These are phyloP conservation scores for Lachancea lanzarotensis DNA, from an alignment of 805 yeast genomes.

Conservation along the genomic window DNA sequence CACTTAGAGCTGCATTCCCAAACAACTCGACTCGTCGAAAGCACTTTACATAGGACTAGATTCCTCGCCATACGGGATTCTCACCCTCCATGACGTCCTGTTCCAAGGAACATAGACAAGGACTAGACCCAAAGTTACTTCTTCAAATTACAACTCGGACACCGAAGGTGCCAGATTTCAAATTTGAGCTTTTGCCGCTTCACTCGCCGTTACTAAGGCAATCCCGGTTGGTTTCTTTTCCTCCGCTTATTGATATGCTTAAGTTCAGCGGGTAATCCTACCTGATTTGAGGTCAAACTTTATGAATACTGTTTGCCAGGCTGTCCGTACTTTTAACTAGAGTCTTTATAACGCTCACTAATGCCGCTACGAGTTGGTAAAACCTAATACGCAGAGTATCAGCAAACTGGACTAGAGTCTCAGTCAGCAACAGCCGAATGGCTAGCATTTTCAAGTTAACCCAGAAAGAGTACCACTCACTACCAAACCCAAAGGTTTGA, in stretches of 20 bases:
- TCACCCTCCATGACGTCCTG: slow-evolving; percentile 40
- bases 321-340: slow-evolving; percentile 8
- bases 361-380: slow-evolving; percentile 18
- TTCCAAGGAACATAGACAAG: slow-evolving; percentile 36
- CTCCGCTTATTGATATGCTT: slow-evolving; percentile 42
- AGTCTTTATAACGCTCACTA: slow-evolving; percentile 11
- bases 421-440: slow-evolving; percentile 18
- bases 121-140: slow-evolving; percentile 30
- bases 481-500: slow-evolving; percentile 31
- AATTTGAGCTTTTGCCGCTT: slow-evolving; percentile 37
- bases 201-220: slow-evolving; percentile 42
- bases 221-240: slow-evolving; percentile 42
- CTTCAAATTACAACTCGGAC: slow-evolving; percentile 38
- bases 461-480: slow-evolving; percentile 30
- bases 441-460: slow-evolving; percentile 32
- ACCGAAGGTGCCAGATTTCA: slow-evolving; percentile 37
- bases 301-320: slow-evolving; percentile 19
- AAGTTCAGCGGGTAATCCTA: slow-evolving; percentile 40
- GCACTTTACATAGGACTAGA: slow-evolving; percentile 29
- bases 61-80: slow-evolving; percentile 36
- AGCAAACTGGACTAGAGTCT: slow-evolving; percentile 15
- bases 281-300: slow-evolving; percentile 37
- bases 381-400: slow-evolving; percentile 21
- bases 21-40: slow-evolving; percentile 26
- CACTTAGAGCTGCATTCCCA: slow-evolving; percentile 39